Evolutionary conservation across 495 filamentous ascomycete species (phyloP), one percentile per base, ranked within the genome.

Genomic region (Parachaetomium inaequale): DNA sequence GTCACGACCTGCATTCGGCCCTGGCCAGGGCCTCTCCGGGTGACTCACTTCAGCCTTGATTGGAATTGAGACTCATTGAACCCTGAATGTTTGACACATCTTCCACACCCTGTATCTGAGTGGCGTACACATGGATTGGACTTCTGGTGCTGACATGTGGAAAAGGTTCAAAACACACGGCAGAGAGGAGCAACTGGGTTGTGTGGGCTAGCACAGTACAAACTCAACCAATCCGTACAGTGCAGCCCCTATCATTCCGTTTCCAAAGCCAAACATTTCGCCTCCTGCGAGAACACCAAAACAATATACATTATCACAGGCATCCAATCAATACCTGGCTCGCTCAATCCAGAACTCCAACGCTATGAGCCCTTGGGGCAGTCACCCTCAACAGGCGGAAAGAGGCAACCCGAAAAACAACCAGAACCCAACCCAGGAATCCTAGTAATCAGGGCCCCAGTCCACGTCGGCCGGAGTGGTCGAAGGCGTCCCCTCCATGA

Each of bases 401-500:
- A 31, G 4, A 31, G 17, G 15, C n/a, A 52, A 49, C 23, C 25
- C 28, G 11, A 28, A 26, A 47, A 1, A 8, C 42, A 23, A 23
- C 42, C n/a, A 40, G 12, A 40, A 15, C 17, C 14, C 25, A 17
- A 15, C 47, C 2, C 14, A 29, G 47, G 25, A 21, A 19, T 19
- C 40, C 19, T 31, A 32, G 49, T 31, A 32, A 0, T 74, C 74
- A 3, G 74, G 73, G 5, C 75, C 76, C 77, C 77, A 79, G 57
- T 78, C 75, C n/a, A 77, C 64, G 1, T 73, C 23, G 0, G 66
- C 47, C 7, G 71, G 65, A 34, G 71, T 61, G 0, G 68, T 19
- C 0, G 68, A 34, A 7, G 71, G 68, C 43, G 71, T 74, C 15
- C 69, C 75, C 28, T 79, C 77, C 77, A 80, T 80, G 36, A 80